A percentile compares a stretch with the other conserved stretches of the same genome.
phyloP scores from a whole-genome alignment of 768 basidiomycete species.

The Lactifluus pinguis region DNA sequence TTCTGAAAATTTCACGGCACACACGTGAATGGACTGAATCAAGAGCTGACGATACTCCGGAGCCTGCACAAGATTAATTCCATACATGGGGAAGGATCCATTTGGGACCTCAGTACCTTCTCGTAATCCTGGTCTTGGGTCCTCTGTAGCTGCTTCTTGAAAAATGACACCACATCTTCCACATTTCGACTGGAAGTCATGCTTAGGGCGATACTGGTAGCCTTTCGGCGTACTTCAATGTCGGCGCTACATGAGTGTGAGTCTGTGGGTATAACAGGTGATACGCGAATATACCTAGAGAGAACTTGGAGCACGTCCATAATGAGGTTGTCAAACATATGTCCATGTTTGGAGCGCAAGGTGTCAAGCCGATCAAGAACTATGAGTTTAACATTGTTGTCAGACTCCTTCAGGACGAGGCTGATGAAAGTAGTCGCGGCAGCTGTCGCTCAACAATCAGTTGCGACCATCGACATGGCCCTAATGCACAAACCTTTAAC shows the following conservation, averaged over 20 bases:
- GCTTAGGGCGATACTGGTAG: constrained; percentile 78
- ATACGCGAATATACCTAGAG: constrained; percentile 42
- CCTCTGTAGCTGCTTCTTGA: constrained; percentile 95
- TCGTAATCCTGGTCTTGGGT: constrained; percentile 90
- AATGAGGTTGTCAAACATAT: constrained; percentile 81
- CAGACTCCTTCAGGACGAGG: constrained; percentile 89
- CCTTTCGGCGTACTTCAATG: constrained; percentile 93
- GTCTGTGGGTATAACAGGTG: background rate
- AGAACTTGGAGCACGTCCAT: constrained; percentile 94
- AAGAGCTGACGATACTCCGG: constrained; percentile 92
- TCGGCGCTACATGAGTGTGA: constrained; percentile 53
- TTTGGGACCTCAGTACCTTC: constrained; percentile 45
- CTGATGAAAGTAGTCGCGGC: constrained; percentile 83
- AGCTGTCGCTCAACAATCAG: constrained; percentile 37
- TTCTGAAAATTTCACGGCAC: constrained; percentile 94
- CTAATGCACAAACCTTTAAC: constrained; percentile 64
- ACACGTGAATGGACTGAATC: constrained; percentile 95
- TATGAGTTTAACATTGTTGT: constrained; percentile 98
- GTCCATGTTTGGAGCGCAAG: constrained; percentile 77
- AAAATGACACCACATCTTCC: constrained; percentile 90
- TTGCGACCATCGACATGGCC: background rate
- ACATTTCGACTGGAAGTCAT: constrained; percentile 94
- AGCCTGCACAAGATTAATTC: constrained; percentile 39
- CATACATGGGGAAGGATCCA: background rate
- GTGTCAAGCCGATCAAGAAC: constrained; percentile 85